Evolutionary conservation across 441 rosid genomes (phyloP).

Genomic region (Croton setiger): DNA sequence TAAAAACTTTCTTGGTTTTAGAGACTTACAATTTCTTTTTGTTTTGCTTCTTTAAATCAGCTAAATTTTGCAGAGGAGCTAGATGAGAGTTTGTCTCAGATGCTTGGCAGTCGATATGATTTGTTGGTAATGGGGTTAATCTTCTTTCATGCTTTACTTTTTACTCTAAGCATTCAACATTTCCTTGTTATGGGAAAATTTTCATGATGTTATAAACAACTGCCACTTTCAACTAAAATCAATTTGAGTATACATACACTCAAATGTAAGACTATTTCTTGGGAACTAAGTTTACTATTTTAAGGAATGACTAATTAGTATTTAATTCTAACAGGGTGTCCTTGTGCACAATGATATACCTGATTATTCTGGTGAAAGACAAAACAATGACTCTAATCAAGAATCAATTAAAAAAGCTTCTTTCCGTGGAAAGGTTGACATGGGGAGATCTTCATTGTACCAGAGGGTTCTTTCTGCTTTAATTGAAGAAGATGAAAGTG

Average conservation of each 20-base stretch:
- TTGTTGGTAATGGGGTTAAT: constrained; percentile 42
- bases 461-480: constrained; percentile 92
- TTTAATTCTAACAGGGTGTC: constrained; percentile 42
- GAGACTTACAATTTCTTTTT: constrained; percentile 18
- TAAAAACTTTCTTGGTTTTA: background rate
- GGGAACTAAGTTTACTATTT: constrained; percentile 7
- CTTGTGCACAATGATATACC: constrained; percentile 41
- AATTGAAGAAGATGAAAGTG: constrained; percentile 92
- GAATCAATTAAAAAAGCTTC: constrained; percentile 39
- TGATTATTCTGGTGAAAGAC: constrained; percentile 40
- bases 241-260: background rate
- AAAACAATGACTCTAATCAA: constrained; percentile 33
- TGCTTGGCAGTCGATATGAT: constrained; percentile 40
- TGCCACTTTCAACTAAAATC: background rate
- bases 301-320: constrained; percentile 4
- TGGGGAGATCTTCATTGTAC: constrained; percentile 62
- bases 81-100: constrained; percentile 57
- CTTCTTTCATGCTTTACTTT: constrained; percentile 7
- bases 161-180: constrained; percentile 1
- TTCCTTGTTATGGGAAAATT: background rate
- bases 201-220: background rate
- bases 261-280: background rate
- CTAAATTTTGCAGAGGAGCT: constrained; percentile 64
- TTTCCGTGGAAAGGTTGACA: constrained; percentile 44
- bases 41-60: constrained; percentile 37